phyloP scores from a whole-genome alignment of 2,329 filamentous ascomycete species.

The Arachnomyces sp. region DNA sequence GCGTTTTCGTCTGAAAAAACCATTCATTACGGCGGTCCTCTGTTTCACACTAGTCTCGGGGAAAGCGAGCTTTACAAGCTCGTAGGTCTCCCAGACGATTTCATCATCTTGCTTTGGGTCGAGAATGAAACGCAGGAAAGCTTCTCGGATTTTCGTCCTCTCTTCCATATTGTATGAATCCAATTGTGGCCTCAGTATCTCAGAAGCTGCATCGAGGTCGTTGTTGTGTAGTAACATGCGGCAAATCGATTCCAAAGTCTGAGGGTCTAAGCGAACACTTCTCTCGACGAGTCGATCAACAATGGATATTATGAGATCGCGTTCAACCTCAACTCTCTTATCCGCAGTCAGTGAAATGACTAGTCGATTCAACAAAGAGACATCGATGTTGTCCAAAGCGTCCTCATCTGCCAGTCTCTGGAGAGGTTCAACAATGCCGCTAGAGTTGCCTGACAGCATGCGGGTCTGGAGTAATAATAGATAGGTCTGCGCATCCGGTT shows the following conservation, averaged over 20 bases:
- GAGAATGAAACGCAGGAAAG: constrained; percentile 60
- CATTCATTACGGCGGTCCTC: constrained; percentile 66
- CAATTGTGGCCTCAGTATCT: constrained; percentile 64
- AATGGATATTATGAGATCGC: constrained; percentile 64
- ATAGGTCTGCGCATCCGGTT: constrained; percentile 60
- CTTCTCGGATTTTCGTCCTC: constrained; percentile 56
- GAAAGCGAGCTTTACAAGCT: constrained; percentile 50
- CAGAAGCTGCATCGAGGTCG: constrained; percentile 69
- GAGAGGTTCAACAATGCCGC: constrained; percentile 50
- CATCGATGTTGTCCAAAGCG: constrained; percentile 48
- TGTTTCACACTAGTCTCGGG: constrained; percentile 55
- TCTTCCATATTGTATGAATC: constrained; percentile 43
- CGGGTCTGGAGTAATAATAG: constrained; percentile 69
- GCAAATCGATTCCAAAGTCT: constrained; percentile 66
- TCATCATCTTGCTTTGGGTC: constrained; percentile 51
- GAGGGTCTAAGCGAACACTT: constrained; percentile 59
- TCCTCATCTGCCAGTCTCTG: constrained; percentile 46
- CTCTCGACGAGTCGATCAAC: constrained; percentile 65
- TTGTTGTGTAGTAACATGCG: constrained; percentile 65
- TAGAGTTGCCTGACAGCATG: constrained; percentile 62
- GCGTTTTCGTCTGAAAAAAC: constrained; percentile 68
- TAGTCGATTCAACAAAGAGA: constrained; percentile 63
- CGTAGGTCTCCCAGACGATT: constrained; percentile 54
- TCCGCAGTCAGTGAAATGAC: constrained; percentile 32
- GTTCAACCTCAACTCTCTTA: constrained; percentile 67